Percentiles rank a stretch among this genome's conserved stretches.
Evolutionary conservation across 2,329 filamentous ascomycete genomes (phyloP).

Genomic region (Colletotrichum liriopes): DNA sequence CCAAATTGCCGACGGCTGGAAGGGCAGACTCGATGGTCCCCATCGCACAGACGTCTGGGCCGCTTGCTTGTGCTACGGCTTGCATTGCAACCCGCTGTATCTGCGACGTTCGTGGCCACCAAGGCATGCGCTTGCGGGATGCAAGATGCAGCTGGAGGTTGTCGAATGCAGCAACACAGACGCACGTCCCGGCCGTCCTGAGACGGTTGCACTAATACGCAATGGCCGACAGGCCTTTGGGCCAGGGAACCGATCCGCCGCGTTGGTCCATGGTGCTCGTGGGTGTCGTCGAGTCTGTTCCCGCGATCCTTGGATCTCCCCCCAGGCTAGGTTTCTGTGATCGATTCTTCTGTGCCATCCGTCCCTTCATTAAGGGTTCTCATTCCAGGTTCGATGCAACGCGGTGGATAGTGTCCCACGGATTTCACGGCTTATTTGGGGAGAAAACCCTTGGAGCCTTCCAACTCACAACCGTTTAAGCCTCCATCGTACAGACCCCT

Average conservation of each 20-base stretch:
- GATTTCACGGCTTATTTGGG: slow-evolving; percentile 4
- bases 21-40: neutral
- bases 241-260: slow-evolving; percentile 12
- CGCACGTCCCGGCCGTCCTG: slow-evolving; percentile 28
- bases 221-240: slow-evolving; percentile 6
- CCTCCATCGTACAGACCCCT: slow-evolving; percentile 24
- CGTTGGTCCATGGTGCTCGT: slow-evolving; percentile 5
- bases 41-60: slow-evolving; percentile 2
- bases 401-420: slow-evolving; percentile 1
- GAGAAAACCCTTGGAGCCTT: slow-evolving; percentile 11
- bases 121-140: slow-evolving; percentile 13
- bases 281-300: slow-evolving; percentile 29
- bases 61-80: slow-evolving; percentile 8
- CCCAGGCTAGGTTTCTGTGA: slow-evolving; percentile 5
- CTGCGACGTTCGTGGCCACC: slow-evolving; percentile 17
- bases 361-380: neutral
- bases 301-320: slow-evolving; percentile 14
- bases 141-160: slow-evolving; percentile 17
- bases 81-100: slow-evolving; percentile 21
- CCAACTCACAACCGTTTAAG: slow-evolving; percentile 17
- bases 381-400: slow-evolving; percentile 1
- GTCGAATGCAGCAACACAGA: slow-evolving; percentile 18
- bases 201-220: slow-evolving; percentile 19
- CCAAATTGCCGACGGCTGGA: neutral
- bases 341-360: slow-evolving; percentile 1